Evolutionary conservation across 208 protist genomes (phyloP), one percentile per base, ranked within the genome.

Genomic region (Leishmania tarentolae): DNA sequence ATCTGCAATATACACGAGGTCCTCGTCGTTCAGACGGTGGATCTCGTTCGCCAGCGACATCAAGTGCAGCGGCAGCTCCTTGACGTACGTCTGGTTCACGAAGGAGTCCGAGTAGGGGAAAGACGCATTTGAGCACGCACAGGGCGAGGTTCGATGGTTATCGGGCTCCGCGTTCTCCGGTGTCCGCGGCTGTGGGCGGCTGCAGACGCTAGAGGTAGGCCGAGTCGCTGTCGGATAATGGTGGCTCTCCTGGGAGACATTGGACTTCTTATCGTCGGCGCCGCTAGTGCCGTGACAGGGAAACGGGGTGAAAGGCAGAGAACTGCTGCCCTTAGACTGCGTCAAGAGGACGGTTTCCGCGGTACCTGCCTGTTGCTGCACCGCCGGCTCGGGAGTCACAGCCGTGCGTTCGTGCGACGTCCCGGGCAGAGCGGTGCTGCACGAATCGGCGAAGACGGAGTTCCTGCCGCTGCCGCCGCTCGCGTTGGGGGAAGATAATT

Each of bases 1-100:
- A 17, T 89, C 82, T 3, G 90, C 87, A 61, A 93, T 92, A 77
- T 86, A 84, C 15, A 91, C 84, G 47, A 94, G 78, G 75, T 94
- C 87, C 3, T 81, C 69, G 37, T 90, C 84, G 71, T 87, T 84
- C n/a, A 94, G 84, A 42, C 80, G 66, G 59, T 89, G 81, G 42
- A 94, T 92, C 72, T 90, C 75, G 65, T 87, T 57, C 1, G 90
- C 92, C 24, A 96, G 79, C 19, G 82, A 75, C 57, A 90, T 75
- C 59, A 95, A 76, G 78, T 95, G 90, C 35, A 73, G 63, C 46
- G 92, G 92, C 46, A 94, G 61, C 52, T 84, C 76, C 75, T 83
- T 76, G 63, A 83, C 75, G 42, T 84, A 78, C 21, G 81, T 47
- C 57, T 82, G 59, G 31, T 83, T 80, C 21, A 84, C 69, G 63